Percentiles rank a stretch among this genome's conserved stretches.
Evolutionary conservation across 441 rosid species (phyloP).

Genomic region (Populus trichocarpa): DNA sequence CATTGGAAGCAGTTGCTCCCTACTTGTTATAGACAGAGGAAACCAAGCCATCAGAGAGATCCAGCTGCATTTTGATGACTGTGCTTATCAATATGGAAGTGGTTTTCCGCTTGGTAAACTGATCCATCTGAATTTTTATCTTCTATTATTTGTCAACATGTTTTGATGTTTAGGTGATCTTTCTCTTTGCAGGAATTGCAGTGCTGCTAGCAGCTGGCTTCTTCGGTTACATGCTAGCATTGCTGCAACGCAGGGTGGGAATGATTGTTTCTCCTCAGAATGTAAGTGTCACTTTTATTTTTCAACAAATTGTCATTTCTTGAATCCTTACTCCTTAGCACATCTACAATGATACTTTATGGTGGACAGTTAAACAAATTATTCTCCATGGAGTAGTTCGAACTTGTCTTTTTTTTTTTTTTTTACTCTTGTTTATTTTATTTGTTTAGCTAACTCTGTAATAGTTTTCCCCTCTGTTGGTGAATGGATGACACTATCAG

Average conservation of each 20-base stretch:
- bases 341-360: not conserved
- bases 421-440: not conserved
- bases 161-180: not conserved
- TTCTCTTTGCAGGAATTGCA: conserved; percentile 34
- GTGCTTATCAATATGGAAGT: conserved; percentile 62
- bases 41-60: conserved; percentile 84
- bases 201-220: conserved; percentile 72
- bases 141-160: not conserved
- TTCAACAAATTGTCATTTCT: conserved; percentile 2
- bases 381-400: not conserved
- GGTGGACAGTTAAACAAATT: not conserved
- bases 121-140: not conserved
- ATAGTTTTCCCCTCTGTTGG: not conserved
- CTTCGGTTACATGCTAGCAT: conserved; percentile 49
- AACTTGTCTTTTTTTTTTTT: not conserved
- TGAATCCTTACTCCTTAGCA: conserved; percentile 9
- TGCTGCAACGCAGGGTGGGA: conserved; percentile 48
- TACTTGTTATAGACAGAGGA: conserved; percentile 83
- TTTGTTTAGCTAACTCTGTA: not conserved
- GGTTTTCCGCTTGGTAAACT: conserved; percentile 46
- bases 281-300: conserved; percentile 37
- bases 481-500: not conserved
- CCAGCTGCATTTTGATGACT: conserved; percentile 78
- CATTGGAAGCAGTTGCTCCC: conserved; percentile 80
- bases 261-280: conserved; percentile 59